A percentile compares a stretch with the other conserved stretches of the same genome.
phyloP scores from a whole-genome alignment of 2,329 filamentous ascomycete genomes.

The Epichloe sylvatica region DNA sequence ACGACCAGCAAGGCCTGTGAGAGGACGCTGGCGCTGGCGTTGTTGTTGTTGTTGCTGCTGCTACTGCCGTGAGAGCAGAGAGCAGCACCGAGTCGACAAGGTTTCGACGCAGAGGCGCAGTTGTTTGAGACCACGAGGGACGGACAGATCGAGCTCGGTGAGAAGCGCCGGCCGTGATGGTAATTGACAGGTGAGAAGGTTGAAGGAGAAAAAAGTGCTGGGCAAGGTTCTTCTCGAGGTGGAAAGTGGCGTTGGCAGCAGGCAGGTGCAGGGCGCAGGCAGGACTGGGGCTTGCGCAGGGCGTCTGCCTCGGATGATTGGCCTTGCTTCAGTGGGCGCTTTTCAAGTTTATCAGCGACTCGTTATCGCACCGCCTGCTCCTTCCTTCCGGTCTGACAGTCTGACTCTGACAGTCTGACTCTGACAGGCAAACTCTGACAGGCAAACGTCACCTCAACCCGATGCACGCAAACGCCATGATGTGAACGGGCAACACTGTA shows the following conservation, averaged over 20 bases:
- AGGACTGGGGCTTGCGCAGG: too few relatives aligned
- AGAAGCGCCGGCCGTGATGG: neutral
- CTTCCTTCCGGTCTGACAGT: too few relatives aligned
- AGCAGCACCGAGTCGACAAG: neutral
- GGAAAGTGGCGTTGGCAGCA: conserved; percentile 3
- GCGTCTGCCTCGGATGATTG: neutral
- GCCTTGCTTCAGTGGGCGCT: neutral
- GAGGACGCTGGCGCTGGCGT: neutral
- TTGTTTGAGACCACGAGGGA: neutral
- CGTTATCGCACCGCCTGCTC: too few relatives aligned
- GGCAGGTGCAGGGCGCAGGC: neutral
- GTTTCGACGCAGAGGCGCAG: neutral
- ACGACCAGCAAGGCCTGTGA: neutral
- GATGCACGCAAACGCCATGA: neutral
- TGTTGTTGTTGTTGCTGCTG: neutral
- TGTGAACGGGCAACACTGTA: neutral
- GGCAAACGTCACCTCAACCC: neutral
- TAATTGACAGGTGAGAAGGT: neutral
- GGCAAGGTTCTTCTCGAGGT: neutral
- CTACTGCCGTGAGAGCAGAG: neutral
- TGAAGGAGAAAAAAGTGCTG: conserved; percentile 4
- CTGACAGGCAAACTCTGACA: too few relatives aligned
- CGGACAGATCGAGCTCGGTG: neutral
- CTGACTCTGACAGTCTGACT: too few relatives aligned
- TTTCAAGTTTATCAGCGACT: neutral